phyloP scores from a whole-genome alignment of 345 rosid genomes.

The Durio zibethinus region DNA sequence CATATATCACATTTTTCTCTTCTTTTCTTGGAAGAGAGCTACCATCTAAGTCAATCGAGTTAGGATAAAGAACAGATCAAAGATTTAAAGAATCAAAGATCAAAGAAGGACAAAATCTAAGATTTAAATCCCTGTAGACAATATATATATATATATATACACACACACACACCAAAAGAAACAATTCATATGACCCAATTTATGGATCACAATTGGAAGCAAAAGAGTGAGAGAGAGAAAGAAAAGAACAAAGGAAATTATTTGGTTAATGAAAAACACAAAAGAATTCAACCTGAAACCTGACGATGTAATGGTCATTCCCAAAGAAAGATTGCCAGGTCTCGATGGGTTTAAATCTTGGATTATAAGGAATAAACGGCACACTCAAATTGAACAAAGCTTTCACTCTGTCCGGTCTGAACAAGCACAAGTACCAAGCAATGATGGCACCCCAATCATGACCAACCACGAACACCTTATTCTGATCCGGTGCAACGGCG shows the following conservation, averaged over 20 bases:
- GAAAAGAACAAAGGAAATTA: neutral
- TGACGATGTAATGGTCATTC: conserved; percentile 52
- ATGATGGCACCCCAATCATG: conserved; percentile 67
- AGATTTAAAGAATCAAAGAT: too few species aligned
- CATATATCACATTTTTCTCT: too few species aligned
- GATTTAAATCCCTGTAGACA: too few species aligned
- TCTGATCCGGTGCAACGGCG: neutral
- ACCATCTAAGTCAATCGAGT: too few species aligned
- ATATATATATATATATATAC: too few species aligned
- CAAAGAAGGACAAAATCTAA: too few species aligned
- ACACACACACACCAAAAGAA: too few species aligned
- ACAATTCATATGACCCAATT: too few species aligned
- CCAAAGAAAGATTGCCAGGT: conserved; percentile 31
- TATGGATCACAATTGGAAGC: too few species aligned
- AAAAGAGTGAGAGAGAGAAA: too few species aligned
- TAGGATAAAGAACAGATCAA: too few species aligned
- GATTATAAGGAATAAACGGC: conserved; percentile 43
- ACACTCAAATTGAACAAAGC: conserved; percentile 44
- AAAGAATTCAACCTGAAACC: conserved; percentile 52
- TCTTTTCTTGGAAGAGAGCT: too few species aligned
- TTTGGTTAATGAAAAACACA: neutral
- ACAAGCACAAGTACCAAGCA: conserved; percentile 51
- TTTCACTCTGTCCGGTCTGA: conserved; percentile 57
- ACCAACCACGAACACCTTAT: conserved; percentile 58
- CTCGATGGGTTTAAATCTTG: conserved; percentile 30